phyloP scores from a whole-genome alignment of 495 filamentous ascomycete species.

The Neurospora hispaniola region DNA sequence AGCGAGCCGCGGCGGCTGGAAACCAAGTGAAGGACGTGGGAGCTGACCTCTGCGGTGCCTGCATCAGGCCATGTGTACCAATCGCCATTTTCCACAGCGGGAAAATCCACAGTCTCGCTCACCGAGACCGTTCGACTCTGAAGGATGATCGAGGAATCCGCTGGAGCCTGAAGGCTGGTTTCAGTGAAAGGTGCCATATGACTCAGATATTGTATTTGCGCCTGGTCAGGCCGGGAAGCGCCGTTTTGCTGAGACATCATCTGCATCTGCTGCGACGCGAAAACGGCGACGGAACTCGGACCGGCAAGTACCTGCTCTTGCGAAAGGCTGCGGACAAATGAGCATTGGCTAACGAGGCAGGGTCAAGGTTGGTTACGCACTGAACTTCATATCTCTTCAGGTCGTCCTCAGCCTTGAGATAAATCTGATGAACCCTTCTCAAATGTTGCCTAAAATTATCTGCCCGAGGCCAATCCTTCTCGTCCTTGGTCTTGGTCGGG shows the following conservation, averaged over 20 bases:
- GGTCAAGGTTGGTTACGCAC: slow-evolving; percentile 26
- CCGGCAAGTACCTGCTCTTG: neutral
- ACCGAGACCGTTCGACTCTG: neutral
- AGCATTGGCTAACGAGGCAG: neutral
- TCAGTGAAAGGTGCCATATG: neutral
- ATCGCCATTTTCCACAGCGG: neutral
- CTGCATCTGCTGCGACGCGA: neutral
- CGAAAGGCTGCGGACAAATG: neutral
- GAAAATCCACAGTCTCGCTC: neutral
- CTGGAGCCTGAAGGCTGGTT: neutral
- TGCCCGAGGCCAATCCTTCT: slow-evolving; percentile 75
- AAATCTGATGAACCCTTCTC: slow-evolving; percentile 54
- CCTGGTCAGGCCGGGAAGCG: neutral
- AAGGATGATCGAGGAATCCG: neutral
- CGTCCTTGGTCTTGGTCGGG: slow-evolving; percentile 34
- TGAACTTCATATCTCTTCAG: slow-evolving; percentile 40
- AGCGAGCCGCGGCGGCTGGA: neutral
- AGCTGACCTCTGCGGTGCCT: neutral
- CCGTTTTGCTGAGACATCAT: neutral
- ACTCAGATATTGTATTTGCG: neutral
- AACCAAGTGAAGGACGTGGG: neutral
- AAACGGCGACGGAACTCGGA: neutral
- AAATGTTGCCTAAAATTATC: slow-evolving; percentile 92
- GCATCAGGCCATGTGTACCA: neutral
- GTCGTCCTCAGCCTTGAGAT: slow-evolving; percentile 30